A percentile compares a stretch with the other conserved stretches of the same genome.
These are phyloP conservation scores for Phytophthora syringae DNA, from an alignment of 352 stramenopile genomes.

Conservation along the genomic window DNA sequence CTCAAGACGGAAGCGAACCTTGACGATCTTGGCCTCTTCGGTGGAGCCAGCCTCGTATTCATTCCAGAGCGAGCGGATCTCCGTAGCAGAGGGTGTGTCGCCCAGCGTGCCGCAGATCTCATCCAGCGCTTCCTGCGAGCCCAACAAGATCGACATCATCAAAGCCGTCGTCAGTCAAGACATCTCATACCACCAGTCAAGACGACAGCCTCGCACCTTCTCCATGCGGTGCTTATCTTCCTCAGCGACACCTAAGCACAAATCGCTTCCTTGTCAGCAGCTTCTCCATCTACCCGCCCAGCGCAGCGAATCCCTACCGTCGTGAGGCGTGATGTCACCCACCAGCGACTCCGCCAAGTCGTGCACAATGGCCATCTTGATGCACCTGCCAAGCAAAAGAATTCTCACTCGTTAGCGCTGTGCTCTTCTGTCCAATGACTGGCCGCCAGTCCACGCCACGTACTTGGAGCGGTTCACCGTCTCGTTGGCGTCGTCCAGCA, in stretches of 20 bases:
- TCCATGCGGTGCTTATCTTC: slow-evolving; percentile 92
- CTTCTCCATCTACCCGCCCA: background rate
- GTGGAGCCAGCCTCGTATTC: slow-evolving; percentile 89
- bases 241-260: slow-evolving; percentile 74
- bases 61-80: slow-evolving; percentile 83
- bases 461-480: slow-evolving; percentile 74
- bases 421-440: slow-evolving; percentile 16
- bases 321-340: slow-evolving; percentile 93
- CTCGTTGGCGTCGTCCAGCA: slow-evolving; percentile 80
- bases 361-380: slow-evolving; percentile 94
- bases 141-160: background rate
- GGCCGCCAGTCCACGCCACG: slow-evolving; percentile 11
- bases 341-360: slow-evolving; percentile 94
- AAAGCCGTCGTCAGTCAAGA: background rate
- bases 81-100: slow-evolving; percentile 52
- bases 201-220: slow-evolving; percentile 43
- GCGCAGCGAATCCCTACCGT: slow-evolving; percentile 41
- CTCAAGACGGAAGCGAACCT: slow-evolving; percentile 38
- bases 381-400: slow-evolving; percentile 51
- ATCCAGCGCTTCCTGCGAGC: slow-evolving; percentile 63
- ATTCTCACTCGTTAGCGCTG: background rate
- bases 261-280: slow-evolving; percentile 3
- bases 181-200: background rate
- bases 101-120: slow-evolving; percentile 69
- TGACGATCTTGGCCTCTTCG: slow-evolving; percentile 90